These are phyloP conservation scores for Macrolepiota albuminosa DNA, from an alignment of 768 basidiomycete genomes.

Conservation along the genomic window DNA sequence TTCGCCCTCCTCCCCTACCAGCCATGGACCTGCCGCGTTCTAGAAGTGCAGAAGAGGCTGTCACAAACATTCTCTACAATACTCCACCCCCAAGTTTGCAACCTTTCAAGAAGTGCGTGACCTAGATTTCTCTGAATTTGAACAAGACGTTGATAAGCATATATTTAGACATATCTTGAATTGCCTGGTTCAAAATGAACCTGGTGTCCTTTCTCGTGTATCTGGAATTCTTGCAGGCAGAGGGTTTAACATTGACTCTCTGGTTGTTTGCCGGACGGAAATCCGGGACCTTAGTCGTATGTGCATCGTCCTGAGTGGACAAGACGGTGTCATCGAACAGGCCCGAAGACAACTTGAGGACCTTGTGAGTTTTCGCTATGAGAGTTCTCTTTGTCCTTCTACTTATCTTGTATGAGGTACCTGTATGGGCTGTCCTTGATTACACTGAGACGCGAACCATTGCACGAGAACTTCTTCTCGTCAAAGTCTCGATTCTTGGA, in stretches of 20 bases:
- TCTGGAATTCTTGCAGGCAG: slow-evolving; percentile 96
- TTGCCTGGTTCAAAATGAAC: slow-evolving; percentile 98
- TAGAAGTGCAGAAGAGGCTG: slow-evolving; percentile 90
- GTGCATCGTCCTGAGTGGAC: slow-evolving; percentile 95
- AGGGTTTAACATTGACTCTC: slow-evolving; percentile 97
- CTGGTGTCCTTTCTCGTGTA: slow-evolving; percentile 97
- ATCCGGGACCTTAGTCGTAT: slow-evolving; percentile 95
- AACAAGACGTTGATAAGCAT: slow-evolving; percentile 3
- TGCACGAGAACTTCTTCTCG: slow-evolving; percentile 89
- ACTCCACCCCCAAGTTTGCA: slow-evolving; percentile 88
- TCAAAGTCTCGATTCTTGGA: slow-evolving; percentile 95
- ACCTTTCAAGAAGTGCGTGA: slow-evolving; percentile 83
- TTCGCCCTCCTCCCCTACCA: slow-evolving; percentile 80
- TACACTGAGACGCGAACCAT: slow-evolving; percentile 93
- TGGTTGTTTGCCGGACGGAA: slow-evolving; percentile 97
- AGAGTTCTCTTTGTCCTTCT: neutral
- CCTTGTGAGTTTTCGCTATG: slow-evolving; percentile 53
- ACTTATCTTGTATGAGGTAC: slow-evolving; percentile 55
- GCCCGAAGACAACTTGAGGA: slow-evolving; percentile 95
- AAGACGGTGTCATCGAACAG: slow-evolving; percentile 97
- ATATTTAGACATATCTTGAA: slow-evolving; percentile 82
- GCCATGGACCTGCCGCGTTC: slow-evolving; percentile 79
- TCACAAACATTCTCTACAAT: slow-evolving; percentile 96
- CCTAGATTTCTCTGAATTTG: neutral
- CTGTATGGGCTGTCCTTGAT: slow-evolving; percentile 98